Evolutionary conservation across 2,329 filamentous ascomycete genomes (phyloP).

Genomic region (Venturia nashicola): DNA sequence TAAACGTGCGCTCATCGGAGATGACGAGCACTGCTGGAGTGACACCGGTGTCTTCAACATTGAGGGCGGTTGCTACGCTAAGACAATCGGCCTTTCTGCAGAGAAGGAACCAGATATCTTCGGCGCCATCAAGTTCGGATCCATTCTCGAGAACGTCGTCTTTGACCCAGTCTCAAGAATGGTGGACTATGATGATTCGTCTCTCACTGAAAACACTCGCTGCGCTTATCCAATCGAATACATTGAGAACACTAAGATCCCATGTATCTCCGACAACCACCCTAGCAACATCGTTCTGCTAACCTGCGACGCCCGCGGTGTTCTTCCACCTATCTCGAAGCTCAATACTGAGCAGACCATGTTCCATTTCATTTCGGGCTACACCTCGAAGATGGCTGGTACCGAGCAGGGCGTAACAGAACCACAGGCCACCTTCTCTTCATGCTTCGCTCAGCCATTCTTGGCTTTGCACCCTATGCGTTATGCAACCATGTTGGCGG

Average conservation of each 20-base stretch:
- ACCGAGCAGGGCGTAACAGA: slow-evolving; percentile 96
- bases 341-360: slow-evolving; percentile 90
- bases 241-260: slow-evolving; percentile 97
- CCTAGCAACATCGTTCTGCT: slow-evolving; percentile 96
- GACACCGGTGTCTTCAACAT: slow-evolving; percentile 98
- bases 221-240: slow-evolving; percentile 98
- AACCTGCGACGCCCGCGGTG: slow-evolving; percentile 94
- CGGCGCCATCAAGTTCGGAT: slow-evolving; percentile 90
- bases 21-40: slow-evolving; percentile 99
- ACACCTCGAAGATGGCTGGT: slow-evolving; percentile 99
- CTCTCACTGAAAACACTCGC: slow-evolving; percentile 95
- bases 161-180: slow-evolving; percentile 82
- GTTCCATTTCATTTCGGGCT: slow-evolving; percentile 99
- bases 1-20: slow-evolving; percentile 90
- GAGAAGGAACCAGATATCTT: slow-evolving; percentile 99
- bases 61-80: slow-evolving; percentile 98
- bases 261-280: slow-evolving; percentile 76
- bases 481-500: slow-evolving; percentile 95
- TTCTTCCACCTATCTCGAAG: slow-evolving; percentile 95
- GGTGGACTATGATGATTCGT: slow-evolving; percentile 92
- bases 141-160: slow-evolving; percentile 96
- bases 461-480: slow-evolving; percentile 97
- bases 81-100: slow-evolving; percentile 90
- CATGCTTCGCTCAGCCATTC: slow-evolving; percentile 99
- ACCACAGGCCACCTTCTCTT: slow-evolving; percentile 97